Evolutionary conservation across 139 green algal genomes (phyloP).

Genomic region (Volvox africanus): DNA sequence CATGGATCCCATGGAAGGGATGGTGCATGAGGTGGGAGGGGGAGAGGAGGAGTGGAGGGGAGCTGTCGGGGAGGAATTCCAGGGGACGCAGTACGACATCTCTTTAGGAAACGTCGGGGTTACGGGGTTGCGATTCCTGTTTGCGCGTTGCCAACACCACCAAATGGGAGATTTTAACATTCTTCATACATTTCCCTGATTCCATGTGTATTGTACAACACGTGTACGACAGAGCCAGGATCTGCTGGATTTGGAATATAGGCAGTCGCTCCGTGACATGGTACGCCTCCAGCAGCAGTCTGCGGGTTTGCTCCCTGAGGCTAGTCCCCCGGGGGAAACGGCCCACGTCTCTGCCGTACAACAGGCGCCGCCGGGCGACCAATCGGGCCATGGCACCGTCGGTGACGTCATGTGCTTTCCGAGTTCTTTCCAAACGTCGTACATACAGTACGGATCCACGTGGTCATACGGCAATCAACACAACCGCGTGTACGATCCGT

Average conservation of each 20-base stretch:
- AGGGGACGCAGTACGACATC: no score
- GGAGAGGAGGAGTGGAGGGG: not conserved
- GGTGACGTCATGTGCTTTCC: no score
- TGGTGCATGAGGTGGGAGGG: not conserved
- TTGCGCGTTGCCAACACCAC: no score
- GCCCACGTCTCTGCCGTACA: not conserved
- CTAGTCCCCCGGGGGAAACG: not conserved
- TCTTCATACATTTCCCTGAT: no score
- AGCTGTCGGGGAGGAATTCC: not conserved
- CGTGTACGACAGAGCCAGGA: not conserved
- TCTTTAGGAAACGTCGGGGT: no score
- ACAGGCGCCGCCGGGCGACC: not conserved
- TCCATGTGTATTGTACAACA: no score
- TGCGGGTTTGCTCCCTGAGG: not conserved
- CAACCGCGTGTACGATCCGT: no score
- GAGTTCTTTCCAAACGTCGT: no score
- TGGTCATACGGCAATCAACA: no score
- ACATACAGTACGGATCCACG: no score
- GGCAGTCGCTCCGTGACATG: slow-evolving; percentile 24
- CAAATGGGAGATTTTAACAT: no score
- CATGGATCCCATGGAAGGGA: slow-evolving; percentile 7
- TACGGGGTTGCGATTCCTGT: no score
- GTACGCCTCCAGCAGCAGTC: not conserved
- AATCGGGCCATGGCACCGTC: not conserved
- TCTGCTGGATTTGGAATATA: slow-evolving; percentile 27